phyloP scores from a whole-genome alignment of 2,329 filamentous ascomycete species.

The Ramichloridium luteum region DNA sequence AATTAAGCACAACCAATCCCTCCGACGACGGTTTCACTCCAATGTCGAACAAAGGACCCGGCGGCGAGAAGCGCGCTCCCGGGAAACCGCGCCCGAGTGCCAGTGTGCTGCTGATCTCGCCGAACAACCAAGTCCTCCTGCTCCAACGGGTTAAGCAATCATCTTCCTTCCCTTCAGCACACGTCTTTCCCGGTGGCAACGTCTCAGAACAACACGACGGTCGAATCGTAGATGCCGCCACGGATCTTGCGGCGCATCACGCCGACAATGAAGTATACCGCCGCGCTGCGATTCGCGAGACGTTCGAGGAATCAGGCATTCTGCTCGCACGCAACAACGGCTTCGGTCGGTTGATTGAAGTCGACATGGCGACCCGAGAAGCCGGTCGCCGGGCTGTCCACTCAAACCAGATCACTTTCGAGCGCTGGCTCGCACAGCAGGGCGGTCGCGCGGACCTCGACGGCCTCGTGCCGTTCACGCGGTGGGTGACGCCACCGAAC shows the following conservation, averaged over 20 bases:
- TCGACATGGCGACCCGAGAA: conserved; percentile 50
- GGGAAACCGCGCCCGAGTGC: conserved; percentile 48
- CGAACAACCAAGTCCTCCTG: conserved; percentile 74
- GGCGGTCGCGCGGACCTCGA: conserved; percentile 55
- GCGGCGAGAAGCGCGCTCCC: conserved; percentile 29
- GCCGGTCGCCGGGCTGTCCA: conserved; percentile 58
- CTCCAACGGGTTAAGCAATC: conserved; percentile 76
- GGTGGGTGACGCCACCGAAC: conserved; percentile 75
- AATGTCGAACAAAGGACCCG: conserved; percentile 8
- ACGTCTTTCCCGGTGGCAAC: conserved; percentile 91
- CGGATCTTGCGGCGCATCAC: conserved; percentile 47
- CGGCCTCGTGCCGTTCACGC: conserved; percentile 66
- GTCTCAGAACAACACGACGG: conserved; percentile 70
- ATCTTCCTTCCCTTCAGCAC: conserved; percentile 74
- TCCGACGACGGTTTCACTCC: conserved; percentile 7
- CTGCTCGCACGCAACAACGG: conserved; percentile 51
- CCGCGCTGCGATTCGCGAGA: conserved; percentile 76
- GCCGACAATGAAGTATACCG: conserved; percentile 61
- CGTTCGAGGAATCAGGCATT: conserved; percentile 90
- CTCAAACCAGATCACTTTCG: conserved; percentile 50
- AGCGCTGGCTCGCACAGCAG: conserved; percentile 47
- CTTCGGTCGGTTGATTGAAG: conserved; percentile 46
- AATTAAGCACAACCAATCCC: too few relatives aligned
- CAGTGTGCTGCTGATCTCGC: conserved; percentile 75
- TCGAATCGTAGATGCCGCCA: conserved; percentile 27